Percentiles rank a stretch among this genome's conserved stretches.
Conservation (phyloP, 179 eudicot species). For the Dionaea muscipula region DNA sequence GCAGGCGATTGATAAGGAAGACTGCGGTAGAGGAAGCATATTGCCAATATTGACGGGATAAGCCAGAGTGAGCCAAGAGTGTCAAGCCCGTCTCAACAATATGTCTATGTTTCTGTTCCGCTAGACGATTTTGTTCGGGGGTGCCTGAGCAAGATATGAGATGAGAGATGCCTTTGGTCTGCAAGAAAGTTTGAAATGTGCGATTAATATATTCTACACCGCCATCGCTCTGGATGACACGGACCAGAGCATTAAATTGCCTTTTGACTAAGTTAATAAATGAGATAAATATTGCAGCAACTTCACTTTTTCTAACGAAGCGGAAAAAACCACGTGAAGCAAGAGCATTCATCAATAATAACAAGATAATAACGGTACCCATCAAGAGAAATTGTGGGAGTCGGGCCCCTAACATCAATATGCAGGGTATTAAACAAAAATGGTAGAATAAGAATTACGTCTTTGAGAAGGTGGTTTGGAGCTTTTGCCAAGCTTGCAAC, state of each 20-base stretch:
- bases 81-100: not conserved
- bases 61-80: not conserved
- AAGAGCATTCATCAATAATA: constrained; percentile 4
- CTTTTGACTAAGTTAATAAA: too few relatives aligned
- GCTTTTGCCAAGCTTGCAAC: too few relatives aligned
- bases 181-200: not conserved
- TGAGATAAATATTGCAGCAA: not conserved
- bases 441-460: too few relatives aligned
- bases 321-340: not conserved
- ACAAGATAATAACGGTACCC: constrained; percentile 4
- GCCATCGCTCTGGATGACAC: not conserved
- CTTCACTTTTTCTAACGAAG: not conserved
- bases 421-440: too few relatives aligned
- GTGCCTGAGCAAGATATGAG: not conserved
- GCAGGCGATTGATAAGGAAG: not conserved
- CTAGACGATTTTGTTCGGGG: not conserved
- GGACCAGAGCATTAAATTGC: not conserved
- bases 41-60: constrained; percentile 1
- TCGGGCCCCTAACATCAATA: too few relatives aligned
- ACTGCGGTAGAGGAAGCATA: not conserved
- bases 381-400: not conserved
- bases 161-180: not conserved
- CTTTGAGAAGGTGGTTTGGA: too few relatives aligned
- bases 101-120: too few relatives aligned
- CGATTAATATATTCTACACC: not conserved